These are phyloP conservation scores for Chaetothyriales sp. DNA, from an alignment of 2,329 filamentous ascomycete genomes.

Conservation along the genomic window DNA sequence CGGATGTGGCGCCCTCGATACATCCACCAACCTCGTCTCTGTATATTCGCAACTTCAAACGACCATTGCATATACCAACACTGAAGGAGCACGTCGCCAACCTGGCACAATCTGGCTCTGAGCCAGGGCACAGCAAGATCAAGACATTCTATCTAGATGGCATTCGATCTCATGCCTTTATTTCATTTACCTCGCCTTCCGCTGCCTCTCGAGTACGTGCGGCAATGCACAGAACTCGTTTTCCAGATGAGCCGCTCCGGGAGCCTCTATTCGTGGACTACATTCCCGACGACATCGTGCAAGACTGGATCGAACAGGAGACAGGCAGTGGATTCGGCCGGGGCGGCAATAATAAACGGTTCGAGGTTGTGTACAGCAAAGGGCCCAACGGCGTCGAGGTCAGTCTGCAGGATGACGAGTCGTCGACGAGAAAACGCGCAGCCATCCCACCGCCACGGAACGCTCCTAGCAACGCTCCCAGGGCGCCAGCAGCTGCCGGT, in stretches of 20 bases:
- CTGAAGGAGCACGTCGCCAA: slow-evolving; percentile 54
- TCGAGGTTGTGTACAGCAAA: slow-evolving; percentile 58
- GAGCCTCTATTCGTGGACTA: slow-evolving; percentile 83
- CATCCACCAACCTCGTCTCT: slow-evolving; percentile 62
- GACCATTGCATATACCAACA: slow-evolving; percentile 55
- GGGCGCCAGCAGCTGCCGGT: background rate
- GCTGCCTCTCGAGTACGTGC: slow-evolving; percentile 64
- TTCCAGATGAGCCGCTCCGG: slow-evolving; percentile 74
- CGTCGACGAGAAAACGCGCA: slow-evolving; percentile 3
- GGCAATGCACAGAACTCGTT: slow-evolving; percentile 60
- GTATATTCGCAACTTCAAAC: slow-evolving; percentile 83
- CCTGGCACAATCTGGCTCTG: slow-evolving; percentile 44
- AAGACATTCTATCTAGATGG: slow-evolving; percentile 62
- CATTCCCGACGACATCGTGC: slow-evolving; percentile 58
- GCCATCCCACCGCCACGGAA: slow-evolving; percentile 3
- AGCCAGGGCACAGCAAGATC: slow-evolving; percentile 41
- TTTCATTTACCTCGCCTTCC: slow-evolving; percentile 50
- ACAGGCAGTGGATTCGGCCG: slow-evolving; percentile 27
- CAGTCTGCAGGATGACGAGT: slow-evolving; percentile 37
- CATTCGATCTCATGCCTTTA: slow-evolving; percentile 79
- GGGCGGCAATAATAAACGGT: slow-evolving; percentile 35
- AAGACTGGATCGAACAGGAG: slow-evolving; percentile 60
- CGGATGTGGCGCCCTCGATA: slow-evolving; percentile 40
- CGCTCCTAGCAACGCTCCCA: slow-evolving; percentile 1
- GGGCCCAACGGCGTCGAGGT: slow-evolving; percentile 43